A percentile compares a stretch with the other conserved stretches of the same genome.
Evolutionary conservation across 805 yeast genomes (phyloP).

Genomic region (Candida caryicola): DNA sequence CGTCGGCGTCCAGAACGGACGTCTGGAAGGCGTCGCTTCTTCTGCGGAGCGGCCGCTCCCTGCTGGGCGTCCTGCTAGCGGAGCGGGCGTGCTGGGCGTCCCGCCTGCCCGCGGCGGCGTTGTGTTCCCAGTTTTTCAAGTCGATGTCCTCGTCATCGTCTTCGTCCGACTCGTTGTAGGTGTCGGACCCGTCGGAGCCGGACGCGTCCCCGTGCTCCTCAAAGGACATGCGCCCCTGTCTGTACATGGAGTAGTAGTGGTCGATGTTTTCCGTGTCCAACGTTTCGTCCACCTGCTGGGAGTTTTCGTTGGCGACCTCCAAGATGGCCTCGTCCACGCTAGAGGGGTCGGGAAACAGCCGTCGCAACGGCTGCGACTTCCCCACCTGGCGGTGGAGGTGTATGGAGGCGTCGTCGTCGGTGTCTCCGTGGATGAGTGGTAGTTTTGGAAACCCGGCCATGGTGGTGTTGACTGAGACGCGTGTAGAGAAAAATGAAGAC

Average conservation of each 20-base stretch:
- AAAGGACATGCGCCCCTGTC: conserved; percentile 7
- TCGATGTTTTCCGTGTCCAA: conserved; percentile 6
- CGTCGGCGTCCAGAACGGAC: background rate
- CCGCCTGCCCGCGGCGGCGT: background rate
- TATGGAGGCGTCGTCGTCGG: conserved; percentile 43
- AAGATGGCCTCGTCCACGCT: conserved; percentile 20
- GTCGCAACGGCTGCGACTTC: conserved; percentile 33
- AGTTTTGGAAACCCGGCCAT: conserved; percentile 30
- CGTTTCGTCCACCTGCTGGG: conserved; percentile 4
- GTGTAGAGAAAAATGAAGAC: too few relatives aligned
- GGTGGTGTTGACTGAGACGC: too few relatives aligned
- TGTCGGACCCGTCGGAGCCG: conserved; percentile 8
- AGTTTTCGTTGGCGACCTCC: conserved; percentile 13
- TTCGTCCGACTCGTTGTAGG: conserved; percentile 12
- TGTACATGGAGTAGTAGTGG: conserved; percentile 9
- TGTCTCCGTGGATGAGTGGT: conserved; percentile 37
- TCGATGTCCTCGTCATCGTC: conserved; percentile 9
- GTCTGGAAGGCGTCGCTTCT: background rate
- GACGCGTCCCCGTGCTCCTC: conserved; percentile 4
- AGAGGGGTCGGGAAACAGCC: conserved; percentile 12
- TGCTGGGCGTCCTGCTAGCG: background rate
- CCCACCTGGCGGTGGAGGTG: conserved; percentile 38
- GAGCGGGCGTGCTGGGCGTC: background rate
- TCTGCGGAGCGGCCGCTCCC: background rate
- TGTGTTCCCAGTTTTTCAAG: conserved; percentile 1